These are phyloP conservation scores for Colletotrichum gigasporum DNA, from an alignment of 2,329 filamentous ascomycete species.

Conservation along the genomic window DNA sequence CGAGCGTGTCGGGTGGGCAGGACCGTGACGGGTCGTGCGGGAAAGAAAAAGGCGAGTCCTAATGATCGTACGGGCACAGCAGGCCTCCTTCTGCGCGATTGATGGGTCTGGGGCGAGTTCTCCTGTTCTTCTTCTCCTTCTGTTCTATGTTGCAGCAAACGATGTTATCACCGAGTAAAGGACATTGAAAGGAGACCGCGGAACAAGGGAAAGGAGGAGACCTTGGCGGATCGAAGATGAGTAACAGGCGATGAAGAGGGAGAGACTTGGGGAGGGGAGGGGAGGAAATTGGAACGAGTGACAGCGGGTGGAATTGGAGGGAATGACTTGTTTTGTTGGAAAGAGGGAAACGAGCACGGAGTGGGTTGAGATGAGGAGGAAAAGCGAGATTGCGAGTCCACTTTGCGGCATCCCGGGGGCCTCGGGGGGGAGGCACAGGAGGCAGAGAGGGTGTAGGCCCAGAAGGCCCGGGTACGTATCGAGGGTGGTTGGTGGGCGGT, in stretches of 20 bases:
- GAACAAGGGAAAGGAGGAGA: conserved; percentile 26
- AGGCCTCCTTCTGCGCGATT: background rate
- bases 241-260: conserved; percentile 27
- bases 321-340: conserved; percentile 52
- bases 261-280: conserved; percentile 40
- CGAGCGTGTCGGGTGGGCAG: conserved; percentile 22
- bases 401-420: conserved; percentile 31
- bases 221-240: conserved; percentile 31
- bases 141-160: conserved; percentile 13
- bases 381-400: conserved; percentile 34
- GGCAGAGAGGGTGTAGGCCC: conserved; percentile 20
- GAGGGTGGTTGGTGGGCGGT: too few species aligned
- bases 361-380: conserved; percentile 37
- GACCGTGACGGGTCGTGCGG: conserved; percentile 22
- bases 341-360: conserved; percentile 41
- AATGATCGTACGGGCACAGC: conserved; percentile 29
- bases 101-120: background rate
- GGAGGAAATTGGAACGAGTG: conserved; percentile 52
- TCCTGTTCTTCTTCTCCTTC: background rate
- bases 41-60: conserved; percentile 23
- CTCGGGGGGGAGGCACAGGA: background rate
- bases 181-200: conserved; percentile 26
- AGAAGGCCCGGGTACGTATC: conserved; percentile 7
- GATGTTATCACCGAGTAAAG: conserved; percentile 28
- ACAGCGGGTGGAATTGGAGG: conserved; percentile 40